Conservation (phyloP, 2,329 filamentous ascomycete species). For the Talaromyces amestolkiae region DNA sequence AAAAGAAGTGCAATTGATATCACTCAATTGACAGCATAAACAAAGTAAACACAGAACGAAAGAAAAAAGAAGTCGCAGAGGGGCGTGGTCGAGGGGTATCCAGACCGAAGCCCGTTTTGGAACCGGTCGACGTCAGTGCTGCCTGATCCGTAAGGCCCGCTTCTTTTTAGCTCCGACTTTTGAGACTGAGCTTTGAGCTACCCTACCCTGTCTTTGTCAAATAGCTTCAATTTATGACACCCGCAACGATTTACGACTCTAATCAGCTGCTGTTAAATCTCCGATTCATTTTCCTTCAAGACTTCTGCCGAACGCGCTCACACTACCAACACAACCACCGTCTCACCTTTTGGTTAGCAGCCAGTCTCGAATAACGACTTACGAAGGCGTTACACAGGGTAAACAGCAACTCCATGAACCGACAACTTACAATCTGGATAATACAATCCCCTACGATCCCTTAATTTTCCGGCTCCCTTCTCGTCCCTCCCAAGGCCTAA, state of each 20-base stretch:
- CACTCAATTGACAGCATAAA: constrained; percentile 1
- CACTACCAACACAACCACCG: too few relatives aligned
- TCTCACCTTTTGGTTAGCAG: background rate
- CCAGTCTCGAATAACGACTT: background rate
- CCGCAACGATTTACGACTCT: background rate
- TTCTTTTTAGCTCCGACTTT: constrained; percentile 30
- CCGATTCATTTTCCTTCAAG: background rate
- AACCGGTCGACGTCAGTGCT: constrained; percentile 37
- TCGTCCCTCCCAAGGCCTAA: background rate
- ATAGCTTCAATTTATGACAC: background rate
- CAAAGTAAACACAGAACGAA: constrained; percentile 14
- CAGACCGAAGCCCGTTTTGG: constrained; percentile 24
- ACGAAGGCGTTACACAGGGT: background rate
- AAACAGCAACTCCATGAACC: background rate
- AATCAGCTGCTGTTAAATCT: background rate
- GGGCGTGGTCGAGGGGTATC: constrained; percentile 18
- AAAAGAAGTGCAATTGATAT: background rate
- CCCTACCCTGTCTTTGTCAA: background rate
- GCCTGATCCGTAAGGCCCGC: constrained; percentile 9
- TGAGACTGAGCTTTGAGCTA: too few relatives aligned
- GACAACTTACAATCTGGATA: background rate
- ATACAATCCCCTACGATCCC: background rate
- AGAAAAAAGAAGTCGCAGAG: constrained; percentile 10
- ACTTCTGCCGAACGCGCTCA: background rate
- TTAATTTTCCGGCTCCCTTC: background rate